phyloP scores from a whole-genome alignment of 345 rosid genomes.

The Pugionium cornutum region DNA sequence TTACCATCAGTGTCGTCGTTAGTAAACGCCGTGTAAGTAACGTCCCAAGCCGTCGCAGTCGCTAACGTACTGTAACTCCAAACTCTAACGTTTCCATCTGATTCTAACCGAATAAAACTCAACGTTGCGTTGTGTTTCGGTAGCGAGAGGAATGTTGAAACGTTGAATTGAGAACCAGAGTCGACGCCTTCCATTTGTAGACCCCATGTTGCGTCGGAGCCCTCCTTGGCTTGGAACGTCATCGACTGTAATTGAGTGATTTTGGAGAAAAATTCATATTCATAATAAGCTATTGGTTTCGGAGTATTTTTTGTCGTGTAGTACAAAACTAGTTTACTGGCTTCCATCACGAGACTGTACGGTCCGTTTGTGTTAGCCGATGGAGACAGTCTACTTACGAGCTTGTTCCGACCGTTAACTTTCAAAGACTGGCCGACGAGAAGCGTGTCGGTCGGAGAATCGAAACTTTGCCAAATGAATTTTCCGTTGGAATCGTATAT shows the following conservation, averaged over 20 bases:
- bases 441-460: conserved; percentile 62
- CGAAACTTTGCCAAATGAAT: conserved; percentile 63
- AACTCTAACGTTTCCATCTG: conserved; percentile 55
- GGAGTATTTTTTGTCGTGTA: conserved; percentile 44
- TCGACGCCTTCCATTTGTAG: conserved; percentile 25
- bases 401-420: conserved; percentile 40
- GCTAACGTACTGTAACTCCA: conserved; percentile 48
- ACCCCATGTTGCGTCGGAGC: conserved; percentile 37
- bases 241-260: conserved; percentile 19
- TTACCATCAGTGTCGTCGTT: conserved; percentile 34
- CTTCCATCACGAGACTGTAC: conserved; percentile 57
- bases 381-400: conserved; percentile 53
- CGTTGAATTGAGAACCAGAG: conserved; percentile 19
- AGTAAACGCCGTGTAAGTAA: conserved; percentile 44
- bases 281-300: conserved; percentile 39
- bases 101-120: conserved; percentile 45
- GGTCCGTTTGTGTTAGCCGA: conserved; percentile 45
- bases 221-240: conserved; percentile 32
- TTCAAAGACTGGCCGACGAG: conserved; percentile 55
- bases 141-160: conserved; percentile 19
- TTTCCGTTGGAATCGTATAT: conserved; percentile 47
- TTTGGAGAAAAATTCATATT: neutral
- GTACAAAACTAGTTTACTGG: conserved; percentile 42
- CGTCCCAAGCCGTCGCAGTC: conserved; percentile 43
- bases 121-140: conserved; percentile 51